Conservation (phyloP, 306 rosid species). For the Cucumis hystrix region DNA sequence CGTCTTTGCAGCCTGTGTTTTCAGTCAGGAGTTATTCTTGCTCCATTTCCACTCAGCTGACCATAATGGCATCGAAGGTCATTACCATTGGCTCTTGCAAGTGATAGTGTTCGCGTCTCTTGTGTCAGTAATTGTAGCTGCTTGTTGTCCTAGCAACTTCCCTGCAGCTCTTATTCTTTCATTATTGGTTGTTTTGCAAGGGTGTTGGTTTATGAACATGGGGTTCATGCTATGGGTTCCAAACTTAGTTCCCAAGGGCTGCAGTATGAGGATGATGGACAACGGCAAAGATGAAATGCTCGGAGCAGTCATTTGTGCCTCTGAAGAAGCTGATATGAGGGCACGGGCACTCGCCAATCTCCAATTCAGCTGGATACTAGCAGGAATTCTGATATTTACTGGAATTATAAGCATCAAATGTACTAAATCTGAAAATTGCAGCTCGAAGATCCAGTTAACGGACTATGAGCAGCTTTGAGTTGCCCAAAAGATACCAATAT, state of each 20-base stretch:
- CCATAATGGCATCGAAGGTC: slow-evolving; percentile 88
- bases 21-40: slow-evolving; percentile 72
- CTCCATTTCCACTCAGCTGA: slow-evolving; percentile 88
- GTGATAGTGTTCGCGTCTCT: slow-evolving; percentile 57
- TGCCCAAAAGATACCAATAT: slow-evolving; percentile 33
- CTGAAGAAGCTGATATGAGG: slow-evolving; percentile 47
- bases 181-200: slow-evolving; percentile 59
- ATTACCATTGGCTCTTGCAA: slow-evolving; percentile 77
- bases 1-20: slow-evolving; percentile 53
- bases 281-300: slow-evolving; percentile 19
- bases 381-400: slow-evolving; percentile 42
- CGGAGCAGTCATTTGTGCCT: slow-evolving; percentile 52
- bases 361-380: slow-evolving; percentile 86
- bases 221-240: slow-evolving; percentile 70
- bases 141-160: slow-evolving; percentile 50
- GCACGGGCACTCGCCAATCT: slow-evolving; percentile 78
- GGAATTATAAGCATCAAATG: slow-evolving; percentile 41
- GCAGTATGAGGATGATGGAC: slow-evolving; percentile 21
- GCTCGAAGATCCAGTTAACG: slow-evolving; percentile 18
- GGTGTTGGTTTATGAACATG: slow-evolving; percentile 90
- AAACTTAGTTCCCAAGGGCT: slow-evolving; percentile 55
- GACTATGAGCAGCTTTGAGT: slow-evolving; percentile 66
- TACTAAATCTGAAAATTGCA: slow-evolving; percentile 27
- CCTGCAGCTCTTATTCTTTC: slow-evolving; percentile 68
- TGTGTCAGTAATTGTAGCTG: slow-evolving; percentile 37